These are phyloP conservation scores for Eucalyptus brandiana DNA, from an alignment of 345 rosid species.

Conservation along the genomic window DNA sequence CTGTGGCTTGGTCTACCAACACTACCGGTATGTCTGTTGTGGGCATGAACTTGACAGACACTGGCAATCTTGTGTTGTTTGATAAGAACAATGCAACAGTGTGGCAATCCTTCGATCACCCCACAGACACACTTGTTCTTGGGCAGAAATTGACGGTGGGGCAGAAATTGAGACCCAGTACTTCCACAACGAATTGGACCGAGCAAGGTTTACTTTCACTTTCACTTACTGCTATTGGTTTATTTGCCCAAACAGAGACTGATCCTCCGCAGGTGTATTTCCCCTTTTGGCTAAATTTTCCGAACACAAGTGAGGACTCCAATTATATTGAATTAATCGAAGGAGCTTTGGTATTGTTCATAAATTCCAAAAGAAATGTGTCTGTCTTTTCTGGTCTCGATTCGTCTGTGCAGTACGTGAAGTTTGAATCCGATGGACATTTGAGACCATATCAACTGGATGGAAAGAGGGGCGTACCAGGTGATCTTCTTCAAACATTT, in stretches of 20 bases:
- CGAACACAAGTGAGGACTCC: neutral
- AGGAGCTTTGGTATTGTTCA: neutral
- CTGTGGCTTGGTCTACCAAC: conserved; percentile 1
- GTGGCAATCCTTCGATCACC: conserved; percentile 11
- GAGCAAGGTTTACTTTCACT: neutral
- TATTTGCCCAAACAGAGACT: neutral
- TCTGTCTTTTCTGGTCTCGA: too few relatives aligned
- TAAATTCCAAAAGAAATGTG: neutral
- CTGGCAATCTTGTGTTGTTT: conserved; percentile 1
- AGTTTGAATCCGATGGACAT: conserved; percentile 8
- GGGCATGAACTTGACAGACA: neutral
- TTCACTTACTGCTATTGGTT: neutral
- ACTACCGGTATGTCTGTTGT: neutral
- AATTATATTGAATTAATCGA: neutral
- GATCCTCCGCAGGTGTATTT: neutral
- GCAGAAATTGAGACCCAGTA: neutral
- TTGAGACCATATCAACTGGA: neutral
- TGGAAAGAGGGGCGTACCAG: neutral
- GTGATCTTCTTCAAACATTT: neutral
- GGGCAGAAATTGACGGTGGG: neutral
- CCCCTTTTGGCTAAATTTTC: neutral
- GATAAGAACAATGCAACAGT: neutral
- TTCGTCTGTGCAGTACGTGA: neutral
- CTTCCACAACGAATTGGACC: neutral
- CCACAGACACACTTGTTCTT: neutral